A percentile compares a stretch with the other conserved stretches of the same genome.
phyloP scores from a whole-genome alignment of 805 yeast species.

The Candida caryicola region DNA sequence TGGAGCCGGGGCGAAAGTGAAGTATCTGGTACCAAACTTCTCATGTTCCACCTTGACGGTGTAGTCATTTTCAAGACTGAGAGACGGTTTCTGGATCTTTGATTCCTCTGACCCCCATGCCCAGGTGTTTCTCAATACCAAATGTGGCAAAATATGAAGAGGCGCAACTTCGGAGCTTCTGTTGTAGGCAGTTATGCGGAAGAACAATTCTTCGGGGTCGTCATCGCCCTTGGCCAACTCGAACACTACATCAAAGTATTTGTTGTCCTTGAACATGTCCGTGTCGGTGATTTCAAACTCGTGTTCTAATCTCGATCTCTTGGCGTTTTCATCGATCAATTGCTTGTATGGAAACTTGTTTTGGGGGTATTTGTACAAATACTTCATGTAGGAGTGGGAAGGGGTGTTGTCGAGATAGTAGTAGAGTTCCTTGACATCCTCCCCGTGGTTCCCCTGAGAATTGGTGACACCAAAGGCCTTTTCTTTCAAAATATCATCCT shows the following conservation, averaged over 20 bases:
- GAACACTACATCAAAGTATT: conserved; percentile 82
- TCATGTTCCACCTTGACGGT: conserved; percentile 62
- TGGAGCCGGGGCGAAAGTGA: conserved; percentile 81
- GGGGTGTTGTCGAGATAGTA: conserved; percentile 91
- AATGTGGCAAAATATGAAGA: conserved; percentile 79
- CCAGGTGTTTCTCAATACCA: conserved; percentile 88
- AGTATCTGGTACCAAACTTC: conserved; percentile 60
- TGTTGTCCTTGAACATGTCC: conserved; percentile 64
- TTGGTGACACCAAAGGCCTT: conserved; percentile 86
- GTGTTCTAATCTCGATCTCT: conserved; percentile 60
- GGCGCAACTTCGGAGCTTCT: conserved; percentile 85
- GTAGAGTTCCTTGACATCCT: conserved; percentile 85
- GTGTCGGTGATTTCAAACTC: conserved; percentile 88
- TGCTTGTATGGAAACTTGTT: conserved; percentile 77
- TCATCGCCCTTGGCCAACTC: conserved; percentile 87
- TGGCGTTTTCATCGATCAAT: conserved; percentile 62
- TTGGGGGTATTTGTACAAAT: conserved; percentile 90
- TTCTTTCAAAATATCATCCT: conserved; percentile 82
- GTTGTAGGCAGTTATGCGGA: conserved; percentile 85
- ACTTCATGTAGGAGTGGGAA: conserved; percentile 89
- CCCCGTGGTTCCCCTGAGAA: conserved; percentile 94
- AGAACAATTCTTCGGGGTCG: conserved; percentile 75
- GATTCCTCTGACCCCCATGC: conserved; percentile 72
- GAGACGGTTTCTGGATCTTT: conserved; percentile 46
- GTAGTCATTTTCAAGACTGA: conserved; percentile 40